Base-by-base conservation (phyloP, 352 stramenopile genomes). In the Phytophthora syringae region DNA sequence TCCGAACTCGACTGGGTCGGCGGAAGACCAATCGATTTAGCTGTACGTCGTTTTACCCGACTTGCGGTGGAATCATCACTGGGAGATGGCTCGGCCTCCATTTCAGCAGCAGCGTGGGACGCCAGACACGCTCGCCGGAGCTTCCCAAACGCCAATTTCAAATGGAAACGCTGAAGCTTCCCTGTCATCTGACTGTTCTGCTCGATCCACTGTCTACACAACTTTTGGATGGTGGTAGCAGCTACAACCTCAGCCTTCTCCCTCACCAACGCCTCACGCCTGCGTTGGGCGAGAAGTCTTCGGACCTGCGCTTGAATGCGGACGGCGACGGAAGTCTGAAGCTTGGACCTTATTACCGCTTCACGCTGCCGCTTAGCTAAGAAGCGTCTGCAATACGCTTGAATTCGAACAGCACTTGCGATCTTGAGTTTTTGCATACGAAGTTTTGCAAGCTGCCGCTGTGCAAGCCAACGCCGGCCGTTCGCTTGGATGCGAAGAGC, bases 271-370 rank as follows among this genome's bases (percentile, higher is more conserved):
- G 57, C 13, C n/a, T 61, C 40, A 18, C 50, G 53, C 28, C 64
- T 66, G 16, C 37, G 54, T 37, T 61, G 56, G 18, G 54, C 50
- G 2, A 85, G 45, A 55, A 68, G 72, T 20, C 65, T 51, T 43
- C 64, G 65, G 51, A 67, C 78, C 30, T 61, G 53, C 18, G 49
- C 27, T 60, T 82, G 73, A 34, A 87, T 83, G 48, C 18, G 45
- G n/a, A 40, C 64, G 1, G 60, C 44, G 2, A 44, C 43, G 49
- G 16, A 37, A 11, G 36, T 52, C 18, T 53, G 34, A 5, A 73
- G 21, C 32, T 70, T 57, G 12, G 34, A 20, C 12, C 44, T 42
- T 1, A n/a, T 50, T 48, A 60, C 18, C 27, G 43, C 39, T 12
- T 32, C 49, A 37, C 57, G 40, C 20, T 63, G 15, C 39, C 54